phyloP scores from a whole-genome alignment of 2,329 filamentous ascomycete genomes.

The Allantophomopsis lycopodina region DNA sequence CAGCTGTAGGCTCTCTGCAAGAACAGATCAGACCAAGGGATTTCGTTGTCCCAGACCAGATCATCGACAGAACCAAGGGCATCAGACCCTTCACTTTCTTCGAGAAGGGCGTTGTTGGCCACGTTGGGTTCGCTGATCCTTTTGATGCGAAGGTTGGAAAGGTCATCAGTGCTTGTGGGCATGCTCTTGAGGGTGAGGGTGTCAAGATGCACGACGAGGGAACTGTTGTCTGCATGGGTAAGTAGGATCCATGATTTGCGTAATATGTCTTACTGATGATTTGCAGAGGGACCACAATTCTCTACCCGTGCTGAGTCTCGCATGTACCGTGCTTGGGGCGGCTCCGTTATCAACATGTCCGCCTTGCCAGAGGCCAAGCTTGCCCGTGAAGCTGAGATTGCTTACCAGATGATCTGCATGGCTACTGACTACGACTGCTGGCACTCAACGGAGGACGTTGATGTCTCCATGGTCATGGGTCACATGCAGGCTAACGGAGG shows the following conservation, averaged over 20 bases:
- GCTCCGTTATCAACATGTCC: constrained; percentile 97
- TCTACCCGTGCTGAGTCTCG: constrained; percentile 90
- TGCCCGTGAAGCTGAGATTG: constrained; percentile 73
- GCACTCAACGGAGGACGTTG: constrained; percentile 72
- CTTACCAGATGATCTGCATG: constrained; percentile 99
- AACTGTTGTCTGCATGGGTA: constrained; percentile 84
- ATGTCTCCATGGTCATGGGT: constrained; percentile 92
- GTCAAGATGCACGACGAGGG: constrained; percentile 75
- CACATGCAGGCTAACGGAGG: constrained; percentile 89
- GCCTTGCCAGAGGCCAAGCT: constrained; percentile 91
- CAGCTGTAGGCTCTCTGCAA: constrained; percentile 81
- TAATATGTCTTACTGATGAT: not conserved
- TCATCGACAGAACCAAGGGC: constrained; percentile 27
- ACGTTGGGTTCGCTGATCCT: constrained; percentile 92
- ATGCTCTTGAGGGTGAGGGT: constrained; percentile 65
- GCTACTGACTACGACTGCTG: constrained; percentile 97
- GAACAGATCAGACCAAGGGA: constrained; percentile 92
- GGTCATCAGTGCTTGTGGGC: constrained; percentile 10
- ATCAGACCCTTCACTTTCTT: constrained; percentile 94
- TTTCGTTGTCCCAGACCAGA: constrained; percentile 91
- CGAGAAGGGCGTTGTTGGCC: constrained; percentile 78
- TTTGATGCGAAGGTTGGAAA: constrained; percentile 80
- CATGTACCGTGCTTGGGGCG: constrained; percentile 90
- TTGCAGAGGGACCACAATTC: constrained; percentile 87
- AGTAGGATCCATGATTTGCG: constrained; percentile 15